These are phyloP conservation scores for Diaporthe humulicola DNA, from an alignment of 2,329 filamentous ascomycete species.

Conservation along the genomic window DNA sequence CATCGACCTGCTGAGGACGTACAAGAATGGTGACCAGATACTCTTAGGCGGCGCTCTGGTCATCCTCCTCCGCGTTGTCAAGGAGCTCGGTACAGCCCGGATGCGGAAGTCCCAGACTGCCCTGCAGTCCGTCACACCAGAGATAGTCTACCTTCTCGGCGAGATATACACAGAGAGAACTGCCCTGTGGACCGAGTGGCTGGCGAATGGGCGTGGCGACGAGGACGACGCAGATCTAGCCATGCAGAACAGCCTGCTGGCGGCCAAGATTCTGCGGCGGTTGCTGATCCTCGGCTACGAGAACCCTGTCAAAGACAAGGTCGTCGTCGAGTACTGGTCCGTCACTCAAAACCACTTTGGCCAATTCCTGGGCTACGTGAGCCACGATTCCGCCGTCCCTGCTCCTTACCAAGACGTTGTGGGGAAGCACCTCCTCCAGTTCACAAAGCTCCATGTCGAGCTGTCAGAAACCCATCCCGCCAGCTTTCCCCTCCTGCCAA, in stretches of 20 bases:
- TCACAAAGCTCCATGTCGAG: constrained; percentile 90
- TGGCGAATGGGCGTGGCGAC: constrained; percentile 70
- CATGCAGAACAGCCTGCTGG: constrained; percentile 82
- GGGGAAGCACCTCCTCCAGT: constrained; percentile 90
- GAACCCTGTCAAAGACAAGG: constrained; percentile 81
- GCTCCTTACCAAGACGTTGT: constrained; percentile 71
- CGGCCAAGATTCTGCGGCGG: constrained; percentile 84
- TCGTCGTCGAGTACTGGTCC: constrained; percentile 85
- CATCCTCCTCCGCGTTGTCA: constrained; percentile 87
- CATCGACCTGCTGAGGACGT: constrained; percentile 73
- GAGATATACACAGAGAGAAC: constrained; percentile 84
- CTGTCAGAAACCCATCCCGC: constrained; percentile 86
- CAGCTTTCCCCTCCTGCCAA: constrained; percentile 85
- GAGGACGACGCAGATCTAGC: constrained; percentile 71
- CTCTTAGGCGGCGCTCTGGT: constrained; percentile 80
- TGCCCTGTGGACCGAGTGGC: constrained; percentile 74
- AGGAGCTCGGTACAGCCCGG: constrained; percentile 87
- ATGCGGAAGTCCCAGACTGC: constrained; percentile 81
- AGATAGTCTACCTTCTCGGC: constrained; percentile 84
- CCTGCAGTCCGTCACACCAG: constrained; percentile 83
- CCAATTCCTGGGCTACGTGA: constrained; percentile 77
- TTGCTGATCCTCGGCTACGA: constrained; percentile 87
- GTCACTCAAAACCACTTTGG: constrained; percentile 83
- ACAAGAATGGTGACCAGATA: constrained; percentile 69
- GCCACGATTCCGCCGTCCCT: constrained; percentile 67